phyloP scores from a whole-genome alignment of 805 yeast species.

The Candida oleophila region DNA sequence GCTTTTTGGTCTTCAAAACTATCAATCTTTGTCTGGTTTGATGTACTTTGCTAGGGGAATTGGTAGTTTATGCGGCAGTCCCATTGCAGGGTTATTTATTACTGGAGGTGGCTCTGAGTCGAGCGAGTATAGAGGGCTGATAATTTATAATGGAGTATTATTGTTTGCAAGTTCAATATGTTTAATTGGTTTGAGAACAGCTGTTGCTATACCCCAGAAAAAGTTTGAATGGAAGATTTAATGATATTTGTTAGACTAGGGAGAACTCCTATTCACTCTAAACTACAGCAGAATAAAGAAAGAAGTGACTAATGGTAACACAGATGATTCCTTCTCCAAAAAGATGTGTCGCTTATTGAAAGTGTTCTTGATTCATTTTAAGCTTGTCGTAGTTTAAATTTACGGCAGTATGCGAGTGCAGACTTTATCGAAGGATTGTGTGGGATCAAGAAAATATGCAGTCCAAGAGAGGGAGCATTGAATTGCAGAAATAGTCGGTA shows the following conservation, averaged over 20 bases:
- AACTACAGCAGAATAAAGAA: not conserved
- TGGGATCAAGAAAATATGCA: too few relatives aligned
- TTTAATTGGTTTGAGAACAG: constrained; percentile 11
- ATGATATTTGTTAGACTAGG: too few relatives aligned
- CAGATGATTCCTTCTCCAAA: too few relatives aligned
- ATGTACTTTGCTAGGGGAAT: constrained; percentile 33
- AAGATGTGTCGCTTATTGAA: too few relatives aligned
- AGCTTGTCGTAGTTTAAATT: too few relatives aligned
- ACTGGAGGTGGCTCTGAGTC: constrained; percentile 11
- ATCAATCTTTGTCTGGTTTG: constrained; percentile 31
- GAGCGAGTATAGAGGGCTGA: constrained; percentile 21
- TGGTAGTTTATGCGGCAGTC: constrained; percentile 33
- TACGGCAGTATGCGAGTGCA: too few relatives aligned
- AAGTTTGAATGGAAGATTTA: not conserved
- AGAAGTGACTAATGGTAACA: too few relatives aligned
- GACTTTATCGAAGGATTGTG: too few relatives aligned
- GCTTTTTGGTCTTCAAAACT: constrained; percentile 28
- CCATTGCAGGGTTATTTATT: constrained; percentile 32
- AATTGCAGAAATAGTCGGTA: too few relatives aligned
- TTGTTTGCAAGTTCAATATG: constrained; percentile 16
- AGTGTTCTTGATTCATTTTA: too few relatives aligned
- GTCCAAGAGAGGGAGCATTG: too few relatives aligned
- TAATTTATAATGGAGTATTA: constrained; percentile 27
- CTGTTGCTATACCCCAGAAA: constrained; percentile 8
- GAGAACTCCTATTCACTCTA: not conserved